Conservation (phyloP, 2,329 filamentous ascomycete genomes). For the Trichocomaceae sp. region DNA sequence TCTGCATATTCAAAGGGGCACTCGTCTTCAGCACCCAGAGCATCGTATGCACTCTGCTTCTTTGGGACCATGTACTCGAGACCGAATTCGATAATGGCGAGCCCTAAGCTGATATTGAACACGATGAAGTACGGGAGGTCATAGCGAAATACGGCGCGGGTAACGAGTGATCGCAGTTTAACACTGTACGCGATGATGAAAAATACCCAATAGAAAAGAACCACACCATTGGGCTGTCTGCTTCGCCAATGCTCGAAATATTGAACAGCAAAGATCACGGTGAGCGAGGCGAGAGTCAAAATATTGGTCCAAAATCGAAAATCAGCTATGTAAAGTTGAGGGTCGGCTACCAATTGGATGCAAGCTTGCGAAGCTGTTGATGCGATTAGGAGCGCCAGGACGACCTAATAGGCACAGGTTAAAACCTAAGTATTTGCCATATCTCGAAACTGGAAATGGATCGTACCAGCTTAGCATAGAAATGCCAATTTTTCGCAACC, state of each 20-base stretch:
- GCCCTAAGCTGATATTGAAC: slow-evolving; percentile 64
- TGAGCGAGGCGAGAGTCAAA: slow-evolving; percentile 63
- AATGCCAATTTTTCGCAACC: slow-evolving; percentile 80
- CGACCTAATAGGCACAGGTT: slow-evolving; percentile 35
- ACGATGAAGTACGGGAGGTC: slow-evolving; percentile 69
- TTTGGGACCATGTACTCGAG: slow-evolving; percentile 87
- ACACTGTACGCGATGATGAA: slow-evolving; percentile 70
- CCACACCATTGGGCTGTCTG: slow-evolving; percentile 78
- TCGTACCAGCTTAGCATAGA: slow-evolving; percentile 82
- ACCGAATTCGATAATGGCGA: slow-evolving; percentile 64
- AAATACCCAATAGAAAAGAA: slow-evolving; percentile 87
- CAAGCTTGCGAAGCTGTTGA: slow-evolving; percentile 65
- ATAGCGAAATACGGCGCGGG: slow-evolving; percentile 63
- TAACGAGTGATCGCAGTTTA: slow-evolving; percentile 79
- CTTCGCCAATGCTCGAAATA: slow-evolving; percentile 80
- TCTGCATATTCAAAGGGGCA: slow-evolving; percentile 81
- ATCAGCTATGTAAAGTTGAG: slow-evolving; percentile 66
- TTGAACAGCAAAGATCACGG: slow-evolving; percentile 70
- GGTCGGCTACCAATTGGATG: slow-evolving; percentile 66
- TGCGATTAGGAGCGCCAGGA: slow-evolving; percentile 62
- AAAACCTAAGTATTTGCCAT: background rate
- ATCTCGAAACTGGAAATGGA: background rate
- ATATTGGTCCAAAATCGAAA: slow-evolving; percentile 81
- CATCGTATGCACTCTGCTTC: slow-evolving; percentile 61
- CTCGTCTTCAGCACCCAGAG: slow-evolving; percentile 59